Evolutionary conservation across 2,329 filamentous ascomycete species (phyloP), one percentile per base, ranked within the genome.

Genomic region (Colletotrichum siamense): DNA sequence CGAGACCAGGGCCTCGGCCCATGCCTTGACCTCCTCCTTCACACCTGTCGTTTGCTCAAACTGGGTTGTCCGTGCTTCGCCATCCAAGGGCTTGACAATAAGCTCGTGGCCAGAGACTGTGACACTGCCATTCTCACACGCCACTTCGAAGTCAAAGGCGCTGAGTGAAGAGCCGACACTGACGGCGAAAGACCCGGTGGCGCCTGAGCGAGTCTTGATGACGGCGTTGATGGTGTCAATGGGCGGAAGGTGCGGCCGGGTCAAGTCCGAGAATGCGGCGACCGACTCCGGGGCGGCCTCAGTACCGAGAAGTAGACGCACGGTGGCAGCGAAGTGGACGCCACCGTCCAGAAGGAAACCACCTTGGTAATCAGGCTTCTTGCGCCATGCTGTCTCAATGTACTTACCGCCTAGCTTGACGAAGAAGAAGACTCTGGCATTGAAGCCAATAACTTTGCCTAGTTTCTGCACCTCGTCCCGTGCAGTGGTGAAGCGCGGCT

Each of bases 341-440:
- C 95, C 94, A 16, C 91, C 94, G 81, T 96, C 94, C 3, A 96
- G 90, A 71, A 96, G 83, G 82, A 95, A 96, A 0, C 95, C 94
- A 71, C 94, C 95, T 83, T 95, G 94, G 81, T 95, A 91, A 69
- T 90, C 87, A 2, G 94, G 94, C 71, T 86, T 89, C 82, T 93
- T 93, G 71, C 95, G 91, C 95, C 94, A 77, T n/a, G 71, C 65
- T 24, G 75, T 77, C 75, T 77, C 75, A 15, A 77, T 77, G 71
- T 77, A 77, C 52, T 77, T 75, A 24, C 75, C 75, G 36, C 75
- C 75, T 55, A 77, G 36, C 71, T 84, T 80, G 1, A 93, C 86
- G 76, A 87, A 83, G 3, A 81, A 82, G 76, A 87, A 86, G 71
- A 88, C 81, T 44, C 87, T 84, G 6, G 89, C 83, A 18, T 86